Base-by-base conservation (phyloP, 208 protist genomes). In the Vickermania spadyakhi region DNA sequence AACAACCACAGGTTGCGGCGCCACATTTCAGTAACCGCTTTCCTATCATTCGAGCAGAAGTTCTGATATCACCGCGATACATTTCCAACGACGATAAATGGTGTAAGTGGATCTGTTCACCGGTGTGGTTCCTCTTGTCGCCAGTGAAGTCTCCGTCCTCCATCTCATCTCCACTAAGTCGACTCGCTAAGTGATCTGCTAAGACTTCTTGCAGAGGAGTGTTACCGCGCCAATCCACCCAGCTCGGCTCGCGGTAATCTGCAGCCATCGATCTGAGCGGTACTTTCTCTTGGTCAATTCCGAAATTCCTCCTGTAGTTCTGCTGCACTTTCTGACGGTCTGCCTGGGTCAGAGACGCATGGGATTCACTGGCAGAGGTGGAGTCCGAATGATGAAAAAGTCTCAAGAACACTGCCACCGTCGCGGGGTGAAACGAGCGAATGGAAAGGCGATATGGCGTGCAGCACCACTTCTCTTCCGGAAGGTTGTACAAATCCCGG, bases 151-250 rank as follows among this genome's bases (percentile, higher is more conserved):
- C 36, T 5, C 26, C 21, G 25, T 18, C 51, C 5, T 55, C 51
- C 51, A 27, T 22, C 5, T 55, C 21, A 27, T 27, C 51, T 13
- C 25, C 51, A 55, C 25, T 27, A 23, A 27, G 25, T 23, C 14
- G n/a, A 7, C 29, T 14, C 7, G 30, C 28, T 3, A 69, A 49
- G 3, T 61, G 55, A 1, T 31, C 30, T 2, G 63, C 62, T 22
- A 92, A 57, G 26, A 77, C 25, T 66, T 89, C 81, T 56, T 92
- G 81, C 45, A 92, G 52, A 3, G 79, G 75, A 4, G 81, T 86
- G 2, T 77, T 74, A 57, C 86, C 71, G 0, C 74, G 58, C 27
- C 59, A 60, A 50, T 88, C 79, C 4, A 77, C 81, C 63, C 63
- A 69, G 13, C 27, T 23, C 21, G 76, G 70, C 71, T 92, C 85